Conservation (phyloP, 225 moss, liverwort and hornwort species). For the Anthoceros angustus region DNA sequence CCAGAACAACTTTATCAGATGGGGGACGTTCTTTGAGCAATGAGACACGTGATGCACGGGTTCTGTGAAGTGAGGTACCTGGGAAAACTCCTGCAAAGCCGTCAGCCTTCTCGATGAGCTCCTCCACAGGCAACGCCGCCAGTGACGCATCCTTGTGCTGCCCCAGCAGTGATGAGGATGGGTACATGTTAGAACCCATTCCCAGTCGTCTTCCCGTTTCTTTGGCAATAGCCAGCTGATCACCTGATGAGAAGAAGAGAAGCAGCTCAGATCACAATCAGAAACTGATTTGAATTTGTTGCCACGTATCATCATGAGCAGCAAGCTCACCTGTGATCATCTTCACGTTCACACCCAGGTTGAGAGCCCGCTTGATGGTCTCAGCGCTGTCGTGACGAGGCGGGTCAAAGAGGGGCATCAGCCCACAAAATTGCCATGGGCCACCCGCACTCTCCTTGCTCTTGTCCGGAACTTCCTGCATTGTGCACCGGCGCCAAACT, state of each 20-base stretch:
- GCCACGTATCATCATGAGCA: background rate
- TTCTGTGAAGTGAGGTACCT: conserved; percentile 10
- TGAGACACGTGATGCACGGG: background rate
- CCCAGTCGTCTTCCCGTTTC: conserved; percentile 21
- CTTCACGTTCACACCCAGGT: conserved; percentile 32
- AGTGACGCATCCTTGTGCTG: conserved; percentile 23
- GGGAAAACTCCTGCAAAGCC: conserved; percentile 40
- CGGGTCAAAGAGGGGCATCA: conserved; percentile 30
- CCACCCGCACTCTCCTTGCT: conserved; percentile 18
- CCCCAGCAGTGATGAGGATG: conserved; percentile 31
- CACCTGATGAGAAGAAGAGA: conserved; percentile 10
- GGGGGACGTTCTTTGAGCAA: background rate
- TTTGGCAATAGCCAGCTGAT: conserved; percentile 30
- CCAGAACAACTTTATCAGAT: background rate
- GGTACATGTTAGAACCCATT: conserved; percentile 27
- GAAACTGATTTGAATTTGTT: background rate
- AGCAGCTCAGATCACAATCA: background rate
- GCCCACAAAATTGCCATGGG: conserved; percentile 18
- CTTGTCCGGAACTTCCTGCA: conserved; percentile 19
- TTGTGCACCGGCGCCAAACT: background rate
- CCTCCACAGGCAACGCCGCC: conserved; percentile 24
- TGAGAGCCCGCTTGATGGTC: conserved; percentile 27
- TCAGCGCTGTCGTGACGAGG: conserved; percentile 36
- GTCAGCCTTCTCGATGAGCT: conserved; percentile 41
- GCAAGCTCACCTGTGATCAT: conserved; percentile 24